Base-by-base conservation (phyloP, 352 stramenopile genomes). In the Phytophthora litchii region DNA sequence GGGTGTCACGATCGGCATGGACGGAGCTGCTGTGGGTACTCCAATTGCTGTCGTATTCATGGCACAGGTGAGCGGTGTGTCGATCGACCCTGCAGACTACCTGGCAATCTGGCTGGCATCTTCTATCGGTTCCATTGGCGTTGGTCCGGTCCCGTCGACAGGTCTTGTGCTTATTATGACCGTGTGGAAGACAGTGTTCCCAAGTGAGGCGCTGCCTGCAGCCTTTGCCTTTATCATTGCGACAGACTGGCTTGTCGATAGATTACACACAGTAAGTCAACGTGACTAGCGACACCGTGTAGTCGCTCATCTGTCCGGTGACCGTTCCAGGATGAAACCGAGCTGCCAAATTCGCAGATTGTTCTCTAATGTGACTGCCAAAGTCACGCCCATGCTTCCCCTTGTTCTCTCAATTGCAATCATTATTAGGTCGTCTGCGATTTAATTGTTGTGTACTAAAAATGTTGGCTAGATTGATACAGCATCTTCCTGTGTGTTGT, bases 141-240 rank as follows among this genome's bases (percentile, higher is more conserved):
- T 85, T 1, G 80, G 80, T 3, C 80, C 83, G 3, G 79, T 91
- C 23, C 80, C 83, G 21, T 72, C 83, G 44, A 76, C 83, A 7
- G 76, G 75, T 5, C 63, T 92, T 12, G 82, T 89, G 14, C 83
- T 91, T 54, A 74, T 85, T 32, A 85, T 90, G 47, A 90, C 77
- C 1, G 76, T 91, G 35, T 89, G 80, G 78, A 72, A 70, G 8
- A 89, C 77, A 0, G 78, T 89, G 4, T 83, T 88, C 34, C 58
- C 67, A 1, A 61, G 46, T 10, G 57, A 71, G 3, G 34, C 64
- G 5, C 53, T 87, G 13, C 78, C 78, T 27, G 67, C 71, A 14
- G 70, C 76, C 4, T 89, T 86, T 42, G 63, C 63, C 3, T 83
- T 81, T 45, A 67, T 89, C 38, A 64, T 88, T 16, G 79, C 72